Percentiles rank a stretch among this genome's conserved stretches.
Evolutionary conservation across 176 grass and related monocot genomes (phyloP).

Genomic region (Phoenix dactylifera): DNA sequence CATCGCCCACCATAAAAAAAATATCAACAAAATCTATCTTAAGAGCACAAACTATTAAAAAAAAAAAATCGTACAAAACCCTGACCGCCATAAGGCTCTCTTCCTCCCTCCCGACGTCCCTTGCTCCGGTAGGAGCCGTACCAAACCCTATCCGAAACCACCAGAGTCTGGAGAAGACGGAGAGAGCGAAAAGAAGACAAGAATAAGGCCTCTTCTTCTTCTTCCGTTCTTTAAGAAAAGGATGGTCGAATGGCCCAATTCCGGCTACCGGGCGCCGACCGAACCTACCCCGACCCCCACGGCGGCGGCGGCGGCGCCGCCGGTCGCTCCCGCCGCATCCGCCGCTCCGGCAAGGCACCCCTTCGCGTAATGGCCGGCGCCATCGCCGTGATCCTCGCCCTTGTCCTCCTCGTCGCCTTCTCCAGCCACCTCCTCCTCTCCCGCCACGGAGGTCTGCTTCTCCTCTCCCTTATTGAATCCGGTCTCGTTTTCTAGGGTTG

Average conservation of each 20-base stretch:
- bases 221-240: too few species aligned
- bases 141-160: too few species aligned
- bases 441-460: not conserved
- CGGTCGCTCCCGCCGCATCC: slow-evolving; percentile 37
- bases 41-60: too few species aligned
- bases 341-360: slow-evolving; percentile 46
- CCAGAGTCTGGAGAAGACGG: too few species aligned
- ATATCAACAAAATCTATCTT: too few species aligned
- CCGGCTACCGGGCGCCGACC: slow-evolving; percentile 47
- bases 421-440: slow-evolving; percentile 38
- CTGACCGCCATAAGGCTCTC: too few species aligned
- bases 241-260: slow-evolving; percentile 64
- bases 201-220: too few species aligned
- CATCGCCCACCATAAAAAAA: too few species aligned
- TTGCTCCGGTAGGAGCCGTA: too few species aligned
- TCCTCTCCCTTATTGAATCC: not conserved
- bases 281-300: not conserved
- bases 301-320: slow-evolving; percentile 4
- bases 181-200: too few species aligned
- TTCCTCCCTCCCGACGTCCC: too few species aligned
- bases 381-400: slow-evolving; percentile 17
- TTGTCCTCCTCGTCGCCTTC: slow-evolving; percentile 49
- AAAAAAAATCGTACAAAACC: too few species aligned
- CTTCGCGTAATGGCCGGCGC: slow-evolving; percentile 31
- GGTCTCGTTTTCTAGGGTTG: slow-evolving; percentile 4